Conservation (phyloP, 2,329 filamentous ascomycete genomes). For the Cercospora zeina region DNA sequence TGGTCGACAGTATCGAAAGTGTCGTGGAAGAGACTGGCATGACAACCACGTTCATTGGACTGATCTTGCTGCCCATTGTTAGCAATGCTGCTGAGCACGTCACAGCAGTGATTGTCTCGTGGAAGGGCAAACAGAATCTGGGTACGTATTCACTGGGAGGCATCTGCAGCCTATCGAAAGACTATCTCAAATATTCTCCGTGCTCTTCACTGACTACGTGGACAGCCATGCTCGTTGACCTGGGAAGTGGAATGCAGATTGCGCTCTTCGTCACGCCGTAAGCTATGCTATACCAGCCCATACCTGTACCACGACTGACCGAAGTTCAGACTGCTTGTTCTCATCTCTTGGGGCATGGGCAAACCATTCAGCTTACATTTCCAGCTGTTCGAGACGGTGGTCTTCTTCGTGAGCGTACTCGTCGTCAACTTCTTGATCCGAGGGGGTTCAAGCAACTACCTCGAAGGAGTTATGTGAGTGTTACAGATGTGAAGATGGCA, state of each 20-base stretch:
- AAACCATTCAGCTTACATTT: constrained; percentile 70
- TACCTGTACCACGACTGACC: background rate
- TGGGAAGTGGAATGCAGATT: constrained; percentile 55
- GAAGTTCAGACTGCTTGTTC: constrained; percentile 47
- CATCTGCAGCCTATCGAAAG: too few species aligned
- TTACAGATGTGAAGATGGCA: background rate
- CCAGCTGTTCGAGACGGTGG: constrained; percentile 83
- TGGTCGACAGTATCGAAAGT: constrained; percentile 56
- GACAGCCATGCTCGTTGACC: too few species aligned
- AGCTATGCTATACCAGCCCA: background rate
- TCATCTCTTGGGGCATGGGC: constrained; percentile 57
- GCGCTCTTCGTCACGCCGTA: constrained; percentile 58
- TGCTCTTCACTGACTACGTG: too few species aligned
- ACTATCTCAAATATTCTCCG: too few species aligned
- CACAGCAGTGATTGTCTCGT: constrained; percentile 56
- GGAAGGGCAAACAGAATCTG: constrained; percentile 59
- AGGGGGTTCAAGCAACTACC: constrained; percentile 81
- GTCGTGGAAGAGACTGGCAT: constrained; percentile 54
- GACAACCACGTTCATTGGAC: constrained; percentile 57
- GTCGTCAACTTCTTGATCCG: constrained; percentile 86
- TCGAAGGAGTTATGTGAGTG: constrained; percentile 66
- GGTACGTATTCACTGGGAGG: constrained; percentile 47
- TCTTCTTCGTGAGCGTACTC: constrained; percentile 77
- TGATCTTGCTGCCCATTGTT: constrained; percentile 58
- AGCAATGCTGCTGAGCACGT: constrained; percentile 59